These are phyloP conservation scores for Debaryomycetaceae sp. DNA, from an alignment of 1,139 yeast species.

Conservation along the genomic window DNA sequence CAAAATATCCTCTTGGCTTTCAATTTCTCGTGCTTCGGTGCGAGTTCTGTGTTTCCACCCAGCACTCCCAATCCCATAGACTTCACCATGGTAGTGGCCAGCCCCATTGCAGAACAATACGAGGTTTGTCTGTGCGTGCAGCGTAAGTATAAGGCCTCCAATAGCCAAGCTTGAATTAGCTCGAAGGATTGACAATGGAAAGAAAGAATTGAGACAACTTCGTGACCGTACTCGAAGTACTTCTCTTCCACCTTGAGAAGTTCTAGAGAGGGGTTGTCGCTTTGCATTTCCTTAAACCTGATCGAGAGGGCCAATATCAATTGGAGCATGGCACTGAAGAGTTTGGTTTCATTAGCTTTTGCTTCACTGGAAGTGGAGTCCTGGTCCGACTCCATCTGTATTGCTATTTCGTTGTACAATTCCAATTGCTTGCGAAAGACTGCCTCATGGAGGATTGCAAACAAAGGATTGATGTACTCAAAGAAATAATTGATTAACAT, in stretches of 20 bases:
- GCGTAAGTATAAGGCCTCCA: constrained; percentile 52
- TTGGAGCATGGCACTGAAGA: constrained; percentile 53
- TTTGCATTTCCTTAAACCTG: constrained; percentile 49
- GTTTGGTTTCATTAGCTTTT: constrained; percentile 31
- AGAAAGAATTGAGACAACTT: constrained; percentile 45
- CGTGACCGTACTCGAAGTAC: constrained; percentile 49
- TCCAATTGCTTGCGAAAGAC: constrained; percentile 52
- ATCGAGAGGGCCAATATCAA: constrained; percentile 51
- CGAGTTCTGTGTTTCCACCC: constrained; percentile 11
- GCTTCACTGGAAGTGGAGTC: constrained; percentile 8
- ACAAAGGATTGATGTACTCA: constrained; percentile 51
- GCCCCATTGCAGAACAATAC: constrained; percentile 49
- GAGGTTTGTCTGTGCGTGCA: constrained; percentile 58
- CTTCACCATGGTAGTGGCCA: constrained; percentile 51
- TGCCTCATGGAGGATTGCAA: constrained; percentile 51
- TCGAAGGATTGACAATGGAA: constrained; percentile 71
- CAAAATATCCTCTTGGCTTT: constrained; percentile 57
- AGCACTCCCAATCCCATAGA: constrained; percentile 53
- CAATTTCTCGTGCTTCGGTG: constrained; percentile 42
- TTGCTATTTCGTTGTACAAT: constrained; percentile 25
- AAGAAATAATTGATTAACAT: constrained; percentile 41
- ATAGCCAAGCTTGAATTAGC: constrained; percentile 60
- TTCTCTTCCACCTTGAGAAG: constrained; percentile 43
- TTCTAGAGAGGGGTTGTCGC: constrained; percentile 26
- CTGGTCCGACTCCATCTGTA: constrained; percentile 7